Evolutionary conservation across 2,329 filamentous ascomycete species (phyloP).

Genomic region (Neofusicoccum laricinum): DNA sequence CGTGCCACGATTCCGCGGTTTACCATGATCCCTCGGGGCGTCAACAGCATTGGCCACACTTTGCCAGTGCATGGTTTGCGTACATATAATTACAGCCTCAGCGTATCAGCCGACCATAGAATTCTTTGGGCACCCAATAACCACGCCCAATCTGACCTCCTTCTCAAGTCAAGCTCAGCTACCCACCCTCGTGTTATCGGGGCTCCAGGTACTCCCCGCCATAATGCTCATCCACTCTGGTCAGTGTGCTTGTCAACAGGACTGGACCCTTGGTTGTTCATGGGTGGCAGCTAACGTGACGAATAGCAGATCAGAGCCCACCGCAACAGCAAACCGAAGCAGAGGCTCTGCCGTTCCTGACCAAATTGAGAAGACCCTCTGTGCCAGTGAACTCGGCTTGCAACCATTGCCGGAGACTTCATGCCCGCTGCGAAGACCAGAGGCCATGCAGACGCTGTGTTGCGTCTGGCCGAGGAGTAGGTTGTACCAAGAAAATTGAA

Average conservation of each 20-base stretch:
- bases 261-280: neutral
- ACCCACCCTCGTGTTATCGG: too few species aligned
- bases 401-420: constrained; percentile 8
- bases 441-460: neutral
- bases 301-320: neutral
- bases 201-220: neutral
- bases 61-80: neutral
- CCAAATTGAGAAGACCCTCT: neutral
- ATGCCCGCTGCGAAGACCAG: constrained; percentile 4
- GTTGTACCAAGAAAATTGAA: neutral
- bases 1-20: neutral
- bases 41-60: neutral
- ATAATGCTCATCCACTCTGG: neutral
- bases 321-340: neutral
- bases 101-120: neutral
- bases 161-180: neutral
- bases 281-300: neutral
- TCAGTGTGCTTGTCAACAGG: neutral
- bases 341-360: neutral
- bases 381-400: constrained; percentile 4
- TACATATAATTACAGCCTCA: constrained; percentile 4
- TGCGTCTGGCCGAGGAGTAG: constrained; percentile 1
- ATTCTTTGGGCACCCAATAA: neutral
- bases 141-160: neutral
- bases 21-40: neutral